These are phyloP conservation scores for Smittium culicis DNA, from an alignment of 371 early-diverging fungal genomes.

Conservation along the genomic window DNA sequence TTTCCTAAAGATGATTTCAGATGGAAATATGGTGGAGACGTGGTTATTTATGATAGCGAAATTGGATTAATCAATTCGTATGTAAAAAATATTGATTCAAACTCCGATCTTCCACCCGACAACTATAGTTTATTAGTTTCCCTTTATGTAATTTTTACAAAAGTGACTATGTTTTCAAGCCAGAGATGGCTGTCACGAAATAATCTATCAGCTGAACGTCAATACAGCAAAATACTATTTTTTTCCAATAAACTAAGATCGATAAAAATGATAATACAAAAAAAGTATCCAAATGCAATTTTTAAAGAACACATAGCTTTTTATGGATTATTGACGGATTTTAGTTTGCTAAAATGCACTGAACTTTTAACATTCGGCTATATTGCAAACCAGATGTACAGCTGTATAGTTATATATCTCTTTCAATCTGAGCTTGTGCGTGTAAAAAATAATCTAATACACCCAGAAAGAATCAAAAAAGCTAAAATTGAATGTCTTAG, in stretches of 20 bases:
- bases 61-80: not conserved
- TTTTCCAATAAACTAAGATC: not conserved
- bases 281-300: not conserved
- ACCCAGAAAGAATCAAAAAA: not conserved
- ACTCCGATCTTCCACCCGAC: not conserved
- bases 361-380: not conserved
- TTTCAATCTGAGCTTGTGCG: not conserved
- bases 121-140: not conserved
- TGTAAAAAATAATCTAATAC: not conserved
- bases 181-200: not conserved
- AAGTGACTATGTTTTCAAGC: not conserved
- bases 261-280: not conserved
- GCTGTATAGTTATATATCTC: not conserved
- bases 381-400: not conserved
- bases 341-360: not conserved
- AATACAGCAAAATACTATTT: not conserved
- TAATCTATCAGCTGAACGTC: too few relatives aligned
- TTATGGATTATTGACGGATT: not conserved
- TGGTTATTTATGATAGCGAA: not conserved
- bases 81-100: not conserved
- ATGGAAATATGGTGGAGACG: not conserved
- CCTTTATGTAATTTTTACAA: not conserved
- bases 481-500: not conserved
- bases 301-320: not conserved
- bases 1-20: slow-evolving; percentile 5